Conservation (phyloP, 495 filamentous ascomycete genomes). For the Penicillium cataractarum region DNA sequence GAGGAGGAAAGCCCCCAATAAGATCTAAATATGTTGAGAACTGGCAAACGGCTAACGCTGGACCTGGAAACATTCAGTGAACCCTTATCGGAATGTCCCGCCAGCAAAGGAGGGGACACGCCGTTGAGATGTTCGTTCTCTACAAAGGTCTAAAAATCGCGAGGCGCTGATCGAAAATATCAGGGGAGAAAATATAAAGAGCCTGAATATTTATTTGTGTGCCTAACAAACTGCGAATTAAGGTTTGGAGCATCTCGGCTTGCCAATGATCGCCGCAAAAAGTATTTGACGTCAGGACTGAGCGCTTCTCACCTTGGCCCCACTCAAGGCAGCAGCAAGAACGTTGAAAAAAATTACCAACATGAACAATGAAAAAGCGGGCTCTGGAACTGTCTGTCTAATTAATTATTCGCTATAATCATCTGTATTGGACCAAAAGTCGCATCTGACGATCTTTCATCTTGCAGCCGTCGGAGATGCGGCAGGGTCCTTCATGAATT, state of each 20-base stretch:
- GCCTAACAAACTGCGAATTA: background rate
- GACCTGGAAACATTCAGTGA: no score
- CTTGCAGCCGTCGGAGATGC: background rate
- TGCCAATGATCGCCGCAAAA: background rate
- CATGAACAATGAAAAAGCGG: background rate
- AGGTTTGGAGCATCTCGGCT: background rate
- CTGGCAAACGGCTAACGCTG: no score
- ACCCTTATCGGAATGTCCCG: no score
- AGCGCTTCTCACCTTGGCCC: background rate
- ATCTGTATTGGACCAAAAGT: background rate
- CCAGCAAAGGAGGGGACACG: no score
- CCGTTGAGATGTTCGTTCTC: no score
- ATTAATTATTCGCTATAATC: background rate
- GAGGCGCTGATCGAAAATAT: no score
- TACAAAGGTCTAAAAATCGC: no score
- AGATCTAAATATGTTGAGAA: no score
- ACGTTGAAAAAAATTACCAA: background rate
- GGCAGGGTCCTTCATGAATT: slow-evolving; percentile 14
- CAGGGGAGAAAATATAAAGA: no score
- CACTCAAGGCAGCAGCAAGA: slow-evolving; percentile 10
- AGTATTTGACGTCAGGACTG: slow-evolving; percentile 21
- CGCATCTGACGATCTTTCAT: background rate
- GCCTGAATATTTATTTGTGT: no score
- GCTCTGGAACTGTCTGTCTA: background rate
- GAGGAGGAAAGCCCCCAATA: no score